Percentiles rank a stretch among this genome's conserved stretches.
These are phyloP conservation scores for Acanthamoeba culbertsoni DNA, from an alignment of 208 protist species.

Conservation along the genomic window DNA sequence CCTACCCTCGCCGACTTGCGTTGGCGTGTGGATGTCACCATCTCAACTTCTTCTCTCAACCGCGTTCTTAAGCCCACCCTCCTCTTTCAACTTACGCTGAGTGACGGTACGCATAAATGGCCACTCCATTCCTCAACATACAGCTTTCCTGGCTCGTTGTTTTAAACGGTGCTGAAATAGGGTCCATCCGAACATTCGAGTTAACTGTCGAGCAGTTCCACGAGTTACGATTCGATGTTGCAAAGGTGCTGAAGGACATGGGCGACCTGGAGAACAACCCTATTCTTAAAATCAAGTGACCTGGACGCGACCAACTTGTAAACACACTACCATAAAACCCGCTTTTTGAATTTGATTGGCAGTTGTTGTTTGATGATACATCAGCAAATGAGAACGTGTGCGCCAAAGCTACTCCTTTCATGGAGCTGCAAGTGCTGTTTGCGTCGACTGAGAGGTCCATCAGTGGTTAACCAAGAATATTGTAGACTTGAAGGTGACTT, in stretches of 20 bases:
- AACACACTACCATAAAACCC: too few species aligned
- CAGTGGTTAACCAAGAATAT: too few species aligned
- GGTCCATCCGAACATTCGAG: constrained; percentile 69
- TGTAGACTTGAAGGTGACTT: too few species aligned
- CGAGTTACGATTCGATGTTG: constrained; percentile 68
- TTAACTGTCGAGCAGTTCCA: constrained; percentile 67
- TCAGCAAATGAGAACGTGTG: too few species aligned
- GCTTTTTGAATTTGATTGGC: too few species aligned
- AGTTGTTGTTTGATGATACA: too few species aligned
- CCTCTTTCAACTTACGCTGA: constrained; percentile 50
- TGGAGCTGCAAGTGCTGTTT: too few species aligned
- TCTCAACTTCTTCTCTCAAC: constrained; percentile 59
- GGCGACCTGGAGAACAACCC: constrained; percentile 62
- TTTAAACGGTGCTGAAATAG: constrained; percentile 40
- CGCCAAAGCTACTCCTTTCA: too few species aligned
- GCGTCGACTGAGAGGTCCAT: too few species aligned
- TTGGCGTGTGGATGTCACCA: constrained; percentile 69
- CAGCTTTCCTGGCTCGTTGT: not conserved
- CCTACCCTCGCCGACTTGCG: constrained; percentile 57
- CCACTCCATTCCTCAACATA: not conserved
- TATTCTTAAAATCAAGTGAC: constrained; percentile 68
- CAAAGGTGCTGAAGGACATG: constrained; percentile 69
- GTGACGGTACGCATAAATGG: not conserved
- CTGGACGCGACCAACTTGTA: not conserved
- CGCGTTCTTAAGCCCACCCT: constrained; percentile 53